phyloP scores from a whole-genome alignment of 257 asterid species.

The Galeopsis tetrahit region DNA sequence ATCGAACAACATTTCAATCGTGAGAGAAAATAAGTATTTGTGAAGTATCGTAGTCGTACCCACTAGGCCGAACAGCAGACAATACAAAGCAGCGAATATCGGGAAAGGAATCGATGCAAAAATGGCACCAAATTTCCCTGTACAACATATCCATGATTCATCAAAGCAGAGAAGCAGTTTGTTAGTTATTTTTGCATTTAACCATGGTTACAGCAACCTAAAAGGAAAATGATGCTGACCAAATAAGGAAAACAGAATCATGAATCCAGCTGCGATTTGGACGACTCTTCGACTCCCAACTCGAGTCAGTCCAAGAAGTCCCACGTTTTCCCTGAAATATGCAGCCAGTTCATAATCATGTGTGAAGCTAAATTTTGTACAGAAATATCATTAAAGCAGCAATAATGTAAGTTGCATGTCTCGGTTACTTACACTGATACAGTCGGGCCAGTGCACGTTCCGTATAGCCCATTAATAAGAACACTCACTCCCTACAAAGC shows the following conservation, averaged over 20 bases:
- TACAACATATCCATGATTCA: conserved; percentile 21
- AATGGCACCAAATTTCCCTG: conserved; percentile 98
- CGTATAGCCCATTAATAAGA: conserved; percentile 82
- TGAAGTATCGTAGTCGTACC: conserved; percentile 51
- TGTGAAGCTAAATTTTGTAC: conserved; percentile 21
- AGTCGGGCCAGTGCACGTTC: conserved; percentile 83
- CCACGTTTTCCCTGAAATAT: conserved; percentile 86
- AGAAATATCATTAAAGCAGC: not conserved
- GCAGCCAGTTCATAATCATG: not conserved
- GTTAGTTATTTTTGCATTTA: not conserved
- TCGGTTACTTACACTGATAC: conserved; percentile 83
- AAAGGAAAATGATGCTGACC: conserved; percentile 44
- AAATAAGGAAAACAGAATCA: conserved; percentile 82
- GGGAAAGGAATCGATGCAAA: conserved; percentile 93
- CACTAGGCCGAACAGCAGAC: conserved; percentile 90
- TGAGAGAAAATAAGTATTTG: not conserved
- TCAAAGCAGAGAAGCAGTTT: not conserved
- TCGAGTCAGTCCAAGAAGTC: conserved; percentile 95
- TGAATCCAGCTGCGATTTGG: conserved; percentile 87
- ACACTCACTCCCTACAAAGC: conserved; percentile 75
- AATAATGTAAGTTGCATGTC: not conserved
- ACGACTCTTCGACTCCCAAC: conserved; percentile 97
- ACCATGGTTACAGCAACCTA: not conserved
- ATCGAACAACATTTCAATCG: not conserved
- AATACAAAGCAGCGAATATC: conserved; percentile 82